Evolutionary conservation across 768 basidiomycete species (phyloP), one percentile per base, ranked within the genome.

Genomic region (Mycena haematopus): DNA sequence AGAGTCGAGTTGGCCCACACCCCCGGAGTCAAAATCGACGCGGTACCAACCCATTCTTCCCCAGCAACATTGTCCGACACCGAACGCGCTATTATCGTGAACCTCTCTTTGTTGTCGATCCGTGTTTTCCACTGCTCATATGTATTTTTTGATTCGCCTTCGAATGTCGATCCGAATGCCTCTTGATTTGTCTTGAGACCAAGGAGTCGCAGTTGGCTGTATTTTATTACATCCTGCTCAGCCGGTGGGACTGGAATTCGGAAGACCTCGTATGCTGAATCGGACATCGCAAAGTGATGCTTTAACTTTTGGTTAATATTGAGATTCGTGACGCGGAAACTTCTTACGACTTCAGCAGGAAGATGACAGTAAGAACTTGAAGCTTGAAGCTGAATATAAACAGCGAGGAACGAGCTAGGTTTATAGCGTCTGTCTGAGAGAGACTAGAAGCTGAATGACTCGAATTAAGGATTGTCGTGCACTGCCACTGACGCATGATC

Each of bases 111-210:
- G 2, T 65, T 67, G 38, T 70, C 66, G 45, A 75, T 54, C 25
- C 72, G 69, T 38, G 58, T 63, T 13, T 63, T 65, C 77, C 75
- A 75, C 42, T 63, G 46, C 9, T 66, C 71, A n/a, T 35, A 50
- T 6, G 69, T 68, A 35, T 74, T 73, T 17, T 49, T 19, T 21
- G 61, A 63, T 56, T 76, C 73, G 17, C 68, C 63, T 21, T 62
- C 72, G 38, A 69, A 73, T 13, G 63, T 72, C 11, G 73, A 73
- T 10, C 69, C 66, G 60, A 74, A 76, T 0, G 71, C 71, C 24
- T 74, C 67, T 45, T 73, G 73, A 50, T 76, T 68, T 35, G 67
- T 67, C 36, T 69, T 67, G 29, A 76, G 72, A 25, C 65, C 66
- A 19, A 68, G 60, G 25, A 76, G 64, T 10, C 77, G 72, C 52